Percentiles rank a stretch among this genome's conserved stretches.
These are phyloP conservation scores for Backusella psychrophila DNA, from an alignment of 192 early-diverging fungal species.

Conservation along the genomic window DNA sequence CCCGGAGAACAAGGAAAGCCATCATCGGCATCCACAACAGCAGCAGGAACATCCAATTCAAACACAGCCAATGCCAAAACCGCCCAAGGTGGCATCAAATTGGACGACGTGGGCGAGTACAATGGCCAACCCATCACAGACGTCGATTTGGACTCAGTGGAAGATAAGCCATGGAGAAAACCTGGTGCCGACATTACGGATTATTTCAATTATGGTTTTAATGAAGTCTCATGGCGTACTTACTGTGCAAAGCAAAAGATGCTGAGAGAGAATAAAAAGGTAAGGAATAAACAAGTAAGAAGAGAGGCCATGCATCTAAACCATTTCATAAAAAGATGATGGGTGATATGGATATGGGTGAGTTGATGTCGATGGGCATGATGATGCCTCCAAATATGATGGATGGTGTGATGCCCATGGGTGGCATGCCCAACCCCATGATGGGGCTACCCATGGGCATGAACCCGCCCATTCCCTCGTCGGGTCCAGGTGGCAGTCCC, in stretches of 20 bases:
- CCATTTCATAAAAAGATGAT: constrained; percentile 26
- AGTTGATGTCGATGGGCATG: constrained; percentile 39
- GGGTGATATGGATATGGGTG: constrained; percentile 46
- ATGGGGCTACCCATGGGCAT: constrained; percentile 32
- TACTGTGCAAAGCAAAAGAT: constrained; percentile 94
- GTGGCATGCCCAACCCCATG: constrained; percentile 36
- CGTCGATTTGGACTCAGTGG: constrained; percentile 86
- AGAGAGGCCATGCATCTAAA: no score
- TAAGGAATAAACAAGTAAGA: background rate
- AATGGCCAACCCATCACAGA: constrained; percentile 86
- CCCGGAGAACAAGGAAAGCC: constrained; percentile 36
- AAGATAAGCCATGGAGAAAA: constrained; percentile 97
- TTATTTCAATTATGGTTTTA: constrained; percentile 99
- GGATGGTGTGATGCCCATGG: constrained; percentile 32
- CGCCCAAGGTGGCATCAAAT: constrained; percentile 44
- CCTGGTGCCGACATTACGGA: constrained; percentile 95
- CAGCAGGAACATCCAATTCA: constrained; percentile 35
- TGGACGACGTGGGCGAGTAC: constrained; percentile 72
- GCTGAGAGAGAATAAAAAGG: constrained; percentile 66
- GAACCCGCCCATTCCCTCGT: background rate
- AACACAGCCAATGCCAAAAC: constrained; percentile 14
- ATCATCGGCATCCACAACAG: constrained; percentile 35
- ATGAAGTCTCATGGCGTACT: constrained; percentile 91
- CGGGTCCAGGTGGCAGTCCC: background rate
- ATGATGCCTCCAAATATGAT: constrained; percentile 46